These are phyloP conservation scores for Neurospora crassa DNA, from an alignment of 2,329 filamentous ascomycete genomes.

Conservation along the genomic window DNA sequence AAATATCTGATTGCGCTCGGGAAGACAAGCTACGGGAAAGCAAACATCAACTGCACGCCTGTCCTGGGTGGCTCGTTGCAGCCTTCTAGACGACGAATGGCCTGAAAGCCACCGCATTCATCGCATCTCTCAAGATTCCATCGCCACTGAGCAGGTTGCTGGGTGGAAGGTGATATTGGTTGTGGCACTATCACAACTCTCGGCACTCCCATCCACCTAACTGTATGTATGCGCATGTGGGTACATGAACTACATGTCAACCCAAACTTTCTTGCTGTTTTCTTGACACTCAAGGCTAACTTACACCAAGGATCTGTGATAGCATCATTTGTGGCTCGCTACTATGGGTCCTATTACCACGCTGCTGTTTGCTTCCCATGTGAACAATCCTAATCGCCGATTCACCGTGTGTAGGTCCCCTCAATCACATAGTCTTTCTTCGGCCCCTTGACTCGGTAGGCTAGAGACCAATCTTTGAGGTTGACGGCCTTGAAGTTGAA, in stretches of 20 bases:
- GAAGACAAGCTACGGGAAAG: background rate
- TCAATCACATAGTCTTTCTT: constrained; percentile 62
- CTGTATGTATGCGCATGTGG: background rate
- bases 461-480: constrained; percentile 47
- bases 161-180: background rate
- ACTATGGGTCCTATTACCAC: background rate
- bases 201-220: background rate
- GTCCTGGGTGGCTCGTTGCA: background rate
- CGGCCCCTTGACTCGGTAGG: constrained; percentile 59
- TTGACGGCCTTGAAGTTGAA: constrained; percentile 53
- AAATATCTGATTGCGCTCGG: background rate
- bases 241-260: background rate
- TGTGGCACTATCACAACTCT: background rate
- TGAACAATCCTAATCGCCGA: background rate
- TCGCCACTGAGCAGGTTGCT: background rate
- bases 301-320: background rate
- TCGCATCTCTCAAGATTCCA: background rate
- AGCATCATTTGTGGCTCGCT: background rate
- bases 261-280: background rate
- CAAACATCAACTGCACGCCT: background rate
- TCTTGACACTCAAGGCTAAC: background rate
- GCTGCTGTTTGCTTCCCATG: background rate
- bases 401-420: constrained; percentile 38
- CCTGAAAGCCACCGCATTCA: background rate
- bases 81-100: background rate